phyloP scores from a whole-genome alignment of 306 rosid genomes.

The Lathyrus tuberosus region DNA sequence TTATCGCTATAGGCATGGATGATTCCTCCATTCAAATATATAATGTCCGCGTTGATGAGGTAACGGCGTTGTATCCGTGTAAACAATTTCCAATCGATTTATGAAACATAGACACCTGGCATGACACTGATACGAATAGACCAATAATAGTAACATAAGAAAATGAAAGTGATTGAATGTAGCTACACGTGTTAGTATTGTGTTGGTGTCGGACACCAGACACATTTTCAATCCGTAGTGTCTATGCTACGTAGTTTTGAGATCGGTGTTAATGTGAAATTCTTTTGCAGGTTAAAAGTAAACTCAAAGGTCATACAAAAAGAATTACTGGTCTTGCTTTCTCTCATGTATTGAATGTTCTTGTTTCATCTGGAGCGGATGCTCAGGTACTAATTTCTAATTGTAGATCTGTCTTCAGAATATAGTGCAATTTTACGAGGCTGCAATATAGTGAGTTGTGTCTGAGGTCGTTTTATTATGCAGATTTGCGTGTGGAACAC shows the following conservation, averaged over 20 bases:
- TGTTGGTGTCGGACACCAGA: neutral
- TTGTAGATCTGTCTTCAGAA: slow-evolving; percentile 14
- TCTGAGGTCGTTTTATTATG: slow-evolving; percentile 25
- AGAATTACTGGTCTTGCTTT: slow-evolving; percentile 96
- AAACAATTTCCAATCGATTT: slow-evolving; percentile 23
- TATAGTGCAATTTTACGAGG: neutral
- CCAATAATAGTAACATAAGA: neutral
- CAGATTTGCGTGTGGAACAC: slow-evolving; percentile 91
- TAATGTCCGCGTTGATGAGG: slow-evolving; percentile 98
- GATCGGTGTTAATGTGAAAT: slow-evolving; percentile 32
- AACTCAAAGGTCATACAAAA: slow-evolving; percentile 96
- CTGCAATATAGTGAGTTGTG: slow-evolving; percentile 29
- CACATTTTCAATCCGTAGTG: neutral
- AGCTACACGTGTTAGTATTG: neutral
- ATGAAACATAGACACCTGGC: neutral
- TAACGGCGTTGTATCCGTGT: slow-evolving; percentile 34
- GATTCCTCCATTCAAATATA: slow-evolving; percentile 98
- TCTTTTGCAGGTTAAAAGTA: slow-evolving; percentile 61
- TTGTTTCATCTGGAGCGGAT: slow-evolving; percentile 54
- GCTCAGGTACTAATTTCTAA: slow-evolving; percentile 65
- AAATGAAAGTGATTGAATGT: neutral
- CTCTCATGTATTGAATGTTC: slow-evolving; percentile 75
- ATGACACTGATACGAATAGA: neutral
- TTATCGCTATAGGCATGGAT: slow-evolving; percentile 98
- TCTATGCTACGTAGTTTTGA: neutral